A percentile compares a stretch with the other conserved stretches of the same genome.
Evolutionary conservation across 169 alveolate species (phyloP).

Genomic region (Plasmodium vivax): DNA sequence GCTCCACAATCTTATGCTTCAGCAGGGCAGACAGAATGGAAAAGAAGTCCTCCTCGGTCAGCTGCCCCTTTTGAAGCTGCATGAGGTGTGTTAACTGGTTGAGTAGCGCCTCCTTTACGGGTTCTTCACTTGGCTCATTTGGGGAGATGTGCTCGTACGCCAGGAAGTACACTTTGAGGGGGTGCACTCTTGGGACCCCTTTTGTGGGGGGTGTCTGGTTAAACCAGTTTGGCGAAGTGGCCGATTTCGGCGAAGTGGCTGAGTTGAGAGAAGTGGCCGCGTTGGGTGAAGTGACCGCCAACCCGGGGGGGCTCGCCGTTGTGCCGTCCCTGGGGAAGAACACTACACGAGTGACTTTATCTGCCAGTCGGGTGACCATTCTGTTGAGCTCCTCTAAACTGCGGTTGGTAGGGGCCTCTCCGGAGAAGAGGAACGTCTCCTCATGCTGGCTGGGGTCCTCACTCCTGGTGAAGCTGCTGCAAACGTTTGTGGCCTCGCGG

Average conservation of each 20-base stretch:
- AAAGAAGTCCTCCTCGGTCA: slow-evolving; percentile 32
- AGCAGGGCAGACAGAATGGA: slow-evolving; percentile 21
- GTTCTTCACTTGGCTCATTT: neutral
- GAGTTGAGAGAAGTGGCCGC: neutral
- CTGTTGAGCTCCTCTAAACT: neutral
- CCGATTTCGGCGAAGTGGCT: neutral
- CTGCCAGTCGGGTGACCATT: neutral
- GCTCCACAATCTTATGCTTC: neutral
- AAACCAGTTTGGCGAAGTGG: neutral
- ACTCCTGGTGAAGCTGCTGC: neutral
- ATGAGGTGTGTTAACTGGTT: neutral
- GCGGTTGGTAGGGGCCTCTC: neutral
- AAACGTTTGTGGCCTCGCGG: neutral
- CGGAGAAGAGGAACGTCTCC: neutral
- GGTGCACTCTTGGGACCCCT: neutral
- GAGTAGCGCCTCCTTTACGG: neutral
- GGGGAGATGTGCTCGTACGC: slow-evolving; percentile 3
- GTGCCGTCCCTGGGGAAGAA: neutral
- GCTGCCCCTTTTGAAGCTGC: neutral
- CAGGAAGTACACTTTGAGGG: slow-evolving; percentile 19
- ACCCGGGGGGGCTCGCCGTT: neutral
- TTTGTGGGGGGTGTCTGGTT: neutral
- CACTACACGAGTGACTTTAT: neutral
- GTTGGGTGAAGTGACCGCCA: neutral
- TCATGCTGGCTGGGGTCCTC: neutral